Percentiles rank a stretch among this genome's conserved stretches.
Evolutionary conservation across 495 filamentous ascomycete species (phyloP).

Genomic region (Podospora pseudopauciseta): DNA sequence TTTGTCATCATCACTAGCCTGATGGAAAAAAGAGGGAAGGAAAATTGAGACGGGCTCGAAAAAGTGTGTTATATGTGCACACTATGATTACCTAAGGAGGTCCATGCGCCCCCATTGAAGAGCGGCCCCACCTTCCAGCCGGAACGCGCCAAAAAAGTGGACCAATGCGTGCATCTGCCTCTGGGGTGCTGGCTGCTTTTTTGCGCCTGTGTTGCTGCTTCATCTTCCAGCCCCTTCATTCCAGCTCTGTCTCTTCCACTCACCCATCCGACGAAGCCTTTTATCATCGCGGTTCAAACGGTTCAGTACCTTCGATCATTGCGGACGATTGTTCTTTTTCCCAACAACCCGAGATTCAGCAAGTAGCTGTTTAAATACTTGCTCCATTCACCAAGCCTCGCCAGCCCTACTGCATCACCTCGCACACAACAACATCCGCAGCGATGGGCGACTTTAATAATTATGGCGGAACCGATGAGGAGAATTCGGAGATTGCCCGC

Average conservation of each 20-base stretch:
- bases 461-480: slow-evolving; percentile 77
- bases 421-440: neutral
- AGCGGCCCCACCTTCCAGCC: neutral
- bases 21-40: slow-evolving; percentile 22
- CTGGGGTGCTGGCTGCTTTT: slow-evolving; percentile 9
- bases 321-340: neutral
- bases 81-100: slow-evolving; percentile 17
- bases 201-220: slow-evolving; percentile 20
- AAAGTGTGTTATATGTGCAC: slow-evolving; percentile 14
- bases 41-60: neutral
- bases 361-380: slow-evolving; percentile 10
- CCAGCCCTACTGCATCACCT: neutral
- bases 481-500: slow-evolving; percentile 79
- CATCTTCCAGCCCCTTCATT: slow-evolving; percentile 16
- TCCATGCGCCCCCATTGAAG: neutral
- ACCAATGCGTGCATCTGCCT: neutral
- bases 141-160: slow-evolving; percentile 11
- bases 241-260: neutral
- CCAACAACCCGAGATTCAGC: neutral
- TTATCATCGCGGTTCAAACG: neutral
- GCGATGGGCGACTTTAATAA: slow-evolving; percentile 49
- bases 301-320: slow-evolving; percentile 11
- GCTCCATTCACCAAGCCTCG: neutral
- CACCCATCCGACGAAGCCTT: neutral
- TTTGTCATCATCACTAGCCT: slow-evolving; percentile 56